phyloP scores from a whole-genome alignment of 1,284 basidiomycete species.

The Puccinia horiana region DNA sequence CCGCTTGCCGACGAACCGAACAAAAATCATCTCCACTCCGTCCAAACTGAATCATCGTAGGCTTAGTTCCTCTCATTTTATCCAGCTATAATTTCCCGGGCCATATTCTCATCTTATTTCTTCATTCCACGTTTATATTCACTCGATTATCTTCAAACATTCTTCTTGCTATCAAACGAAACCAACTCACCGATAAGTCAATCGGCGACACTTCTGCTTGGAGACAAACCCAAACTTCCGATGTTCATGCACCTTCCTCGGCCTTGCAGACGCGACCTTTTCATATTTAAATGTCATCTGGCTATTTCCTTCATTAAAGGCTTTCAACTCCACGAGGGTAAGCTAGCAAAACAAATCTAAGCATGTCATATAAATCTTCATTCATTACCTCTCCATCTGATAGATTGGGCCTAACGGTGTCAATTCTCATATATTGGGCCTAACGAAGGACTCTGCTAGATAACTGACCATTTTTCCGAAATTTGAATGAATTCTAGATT shows the following conservation, averaged over 20 bases:
- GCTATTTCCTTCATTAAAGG: no score
- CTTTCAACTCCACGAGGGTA: no score
- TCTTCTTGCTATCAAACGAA: background rate
- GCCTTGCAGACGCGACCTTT: no score
- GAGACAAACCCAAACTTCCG: no score
- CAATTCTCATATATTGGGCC: no score
- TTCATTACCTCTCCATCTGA: no score
- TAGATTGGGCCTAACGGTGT: no score
- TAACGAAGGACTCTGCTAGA: no score
- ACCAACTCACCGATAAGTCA: background rate
- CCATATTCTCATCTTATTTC: background rate
- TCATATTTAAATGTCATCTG: no score
- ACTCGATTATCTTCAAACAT: background rate
- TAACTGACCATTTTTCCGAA: background rate
- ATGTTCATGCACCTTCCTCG: no score
- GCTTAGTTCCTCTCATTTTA: background rate
- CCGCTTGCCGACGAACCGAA: background rate
- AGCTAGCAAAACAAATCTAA: no score
- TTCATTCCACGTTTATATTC: background rate
- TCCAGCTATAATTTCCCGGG: background rate
- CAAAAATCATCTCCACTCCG: conserved; percentile 5
- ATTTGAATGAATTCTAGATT: background rate
- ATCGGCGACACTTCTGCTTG: background rate
- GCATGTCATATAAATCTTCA: no score
- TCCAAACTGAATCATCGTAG: background rate